phyloP scores from a whole-genome alignment of 2,329 filamentous ascomycete genomes.

The Paecilomyces formosus region DNA sequence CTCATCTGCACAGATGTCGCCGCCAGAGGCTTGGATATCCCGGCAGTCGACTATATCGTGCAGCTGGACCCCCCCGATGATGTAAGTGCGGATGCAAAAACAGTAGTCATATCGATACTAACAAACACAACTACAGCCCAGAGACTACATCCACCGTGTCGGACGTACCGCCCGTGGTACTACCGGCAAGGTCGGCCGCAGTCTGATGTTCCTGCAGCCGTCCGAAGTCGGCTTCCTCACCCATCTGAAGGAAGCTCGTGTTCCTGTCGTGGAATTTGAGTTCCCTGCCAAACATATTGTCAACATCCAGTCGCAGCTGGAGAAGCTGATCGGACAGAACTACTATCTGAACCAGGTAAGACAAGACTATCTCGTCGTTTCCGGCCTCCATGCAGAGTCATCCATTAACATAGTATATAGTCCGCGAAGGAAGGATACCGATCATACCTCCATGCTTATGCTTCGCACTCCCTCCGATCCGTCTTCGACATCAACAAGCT shows the following conservation, averaged over 20 bases:
- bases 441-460: slow-evolving; percentile 91
- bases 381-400: slow-evolving; percentile 5
- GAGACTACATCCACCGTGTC: slow-evolving; percentile 92
- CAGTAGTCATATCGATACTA: neutral
- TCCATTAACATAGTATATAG: slow-evolving; percentile 21
- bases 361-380: slow-evolving; percentile 13
- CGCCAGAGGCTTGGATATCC: slow-evolving; percentile 89
- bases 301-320: slow-evolving; percentile 82
- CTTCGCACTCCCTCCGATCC: slow-evolving; percentile 73
- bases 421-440: slow-evolving; percentile 68
- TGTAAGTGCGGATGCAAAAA: slow-evolving; percentile 2
- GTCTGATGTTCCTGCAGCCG: slow-evolving; percentile 87
- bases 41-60: slow-evolving; percentile 90
- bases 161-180: slow-evolving; percentile 85
- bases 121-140: slow-evolving; percentile 37
- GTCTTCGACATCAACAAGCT: slow-evolving; percentile 79
- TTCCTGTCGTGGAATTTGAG: slow-evolving; percentile 93
- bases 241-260: slow-evolving; percentile 82
- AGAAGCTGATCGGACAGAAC: slow-evolving; percentile 89
- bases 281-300: slow-evolving; percentile 88
- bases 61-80: slow-evolving; percentile 95
- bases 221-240: slow-evolving; percentile 86
- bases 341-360: slow-evolving; percentile 88
- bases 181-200: slow-evolving; percentile 71
- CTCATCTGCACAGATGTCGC: slow-evolving; percentile 96